Base-by-base conservation (phyloP, 2,329 filamentous ascomycete genomes). In the Helminthosporium solani region DNA sequence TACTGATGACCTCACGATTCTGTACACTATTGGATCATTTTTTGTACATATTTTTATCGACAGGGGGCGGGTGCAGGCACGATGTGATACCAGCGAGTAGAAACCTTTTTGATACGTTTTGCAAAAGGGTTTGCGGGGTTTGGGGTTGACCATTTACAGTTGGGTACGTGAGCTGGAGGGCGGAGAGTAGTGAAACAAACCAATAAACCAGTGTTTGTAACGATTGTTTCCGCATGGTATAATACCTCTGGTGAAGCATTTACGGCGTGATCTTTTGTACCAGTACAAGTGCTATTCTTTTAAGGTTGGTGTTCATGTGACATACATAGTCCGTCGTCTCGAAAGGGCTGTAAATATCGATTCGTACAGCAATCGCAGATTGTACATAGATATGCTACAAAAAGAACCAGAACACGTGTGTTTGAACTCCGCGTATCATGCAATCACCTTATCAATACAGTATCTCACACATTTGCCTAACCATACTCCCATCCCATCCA, bases 1-100 rank as follows among this genome's bases (percentile, higher is more conserved):
- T 23, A 14, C 5, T 50, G 38, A 47, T 34, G 52, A 52, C 44
- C 49, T 45, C 25, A 53, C 41, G 47, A 51, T n/a, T 27, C 38
- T 57, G 47, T 53, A 55, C 40, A 40, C 35, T 27, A 16, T 16
- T 21, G 21, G 25, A 39, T 49, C 21, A 37, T 23, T 18, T 44
- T 42, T 36, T 42, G 46, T 25, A 51, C 44, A 40, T 14, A 43
- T 20, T 33, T 14, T 28, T 40, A 28, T 35, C 15, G 8, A 28
- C 2, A n/a, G n/a, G n/a, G n/a, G n/a, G n/a, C n/a, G n/a, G n/a
- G n/a, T n/a, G 40, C 7, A 20, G 23, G 31, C 23, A 33, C 15
- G 28, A n/a, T 9, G 23, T 33, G 34, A 39, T 38, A 44, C 18
- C 35, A 39, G 34, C 16, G 42, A 35, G 38, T 34, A 42, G 38